phyloP scores from a whole-genome alignment of 148 eudicot genomes.

The Camellia lanceoleosa region DNA sequence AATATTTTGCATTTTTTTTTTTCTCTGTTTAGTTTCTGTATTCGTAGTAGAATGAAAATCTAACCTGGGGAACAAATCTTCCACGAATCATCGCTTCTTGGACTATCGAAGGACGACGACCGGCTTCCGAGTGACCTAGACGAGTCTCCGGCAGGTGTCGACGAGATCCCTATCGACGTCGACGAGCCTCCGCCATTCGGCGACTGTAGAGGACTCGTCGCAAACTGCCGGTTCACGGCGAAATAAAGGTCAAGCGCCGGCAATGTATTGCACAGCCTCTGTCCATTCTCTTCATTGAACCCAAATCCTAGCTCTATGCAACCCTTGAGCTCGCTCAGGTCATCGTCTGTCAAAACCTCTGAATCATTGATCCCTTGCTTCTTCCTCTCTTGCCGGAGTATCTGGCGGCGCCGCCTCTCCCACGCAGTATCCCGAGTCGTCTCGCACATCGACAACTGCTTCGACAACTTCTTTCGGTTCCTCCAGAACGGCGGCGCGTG shows the following conservation, averaged over 20 bases:
- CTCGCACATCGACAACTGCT: constrained; percentile 69
- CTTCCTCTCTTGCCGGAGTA: constrained; percentile 36
- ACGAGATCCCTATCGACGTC: not conserved
- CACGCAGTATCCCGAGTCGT: constrained; percentile 60
- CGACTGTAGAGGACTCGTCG: constrained; percentile 52
- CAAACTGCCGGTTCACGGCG: constrained; percentile 60
- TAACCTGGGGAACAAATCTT: constrained; percentile 64
- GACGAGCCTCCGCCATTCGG: constrained; percentile 40
- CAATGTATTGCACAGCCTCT: constrained; percentile 51
- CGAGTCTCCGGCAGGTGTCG: constrained; percentile 3
- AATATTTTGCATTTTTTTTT: no score
- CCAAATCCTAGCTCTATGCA: constrained; percentile 87
- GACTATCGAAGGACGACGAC: constrained; percentile 41
- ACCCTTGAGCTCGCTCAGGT: constrained; percentile 68
- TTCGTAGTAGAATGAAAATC: no score
- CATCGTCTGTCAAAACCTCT: constrained; percentile 42
- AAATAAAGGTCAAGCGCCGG: constrained; percentile 84
- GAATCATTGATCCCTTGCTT: constrained; percentile 18
- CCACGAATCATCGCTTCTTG: constrained; percentile 49
- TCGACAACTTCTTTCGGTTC: constrained; percentile 45
- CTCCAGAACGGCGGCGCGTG: constrained; percentile 60
- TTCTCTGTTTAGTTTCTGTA: no score
- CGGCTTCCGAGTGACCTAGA: constrained; percentile 26
- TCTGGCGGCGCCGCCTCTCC: constrained; percentile 72
- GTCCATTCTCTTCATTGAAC: constrained; percentile 62